phyloP scores from a whole-genome alignment of 768 basidiomycete species.

The Macrolepiota fuliginosa region DNA sequence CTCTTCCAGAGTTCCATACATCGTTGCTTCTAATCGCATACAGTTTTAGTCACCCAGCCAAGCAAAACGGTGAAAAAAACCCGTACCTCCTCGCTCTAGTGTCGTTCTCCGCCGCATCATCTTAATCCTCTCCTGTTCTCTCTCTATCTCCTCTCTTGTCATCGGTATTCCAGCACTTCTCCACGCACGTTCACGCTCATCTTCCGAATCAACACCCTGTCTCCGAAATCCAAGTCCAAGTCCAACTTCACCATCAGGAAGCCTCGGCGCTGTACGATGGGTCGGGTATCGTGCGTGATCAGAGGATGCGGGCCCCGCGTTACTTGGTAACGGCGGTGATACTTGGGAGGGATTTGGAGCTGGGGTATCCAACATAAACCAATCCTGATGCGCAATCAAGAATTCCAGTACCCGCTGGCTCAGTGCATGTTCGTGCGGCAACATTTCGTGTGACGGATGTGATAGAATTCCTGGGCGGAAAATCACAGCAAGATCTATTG shows the following conservation, averaged over 20 bases:
- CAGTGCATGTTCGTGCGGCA: constrained; percentile 80
- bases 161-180: neutral
- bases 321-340: neutral
- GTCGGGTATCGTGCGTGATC: constrained; percentile 12
- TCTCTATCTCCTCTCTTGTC: constrained; percentile 20
- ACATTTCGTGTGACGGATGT: constrained; percentile 84
- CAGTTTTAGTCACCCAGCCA: neutral
- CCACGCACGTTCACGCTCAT: neutral
- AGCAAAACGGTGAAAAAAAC: neutral
- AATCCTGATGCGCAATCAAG: constrained; percentile 93
- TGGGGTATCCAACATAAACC: constrained; percentile 88
- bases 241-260: neutral
- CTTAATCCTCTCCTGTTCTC: constrained; percentile 34
- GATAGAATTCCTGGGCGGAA: constrained; percentile 95
- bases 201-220: neutral
- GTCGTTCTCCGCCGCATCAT: constrained; percentile 59
- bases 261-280: constrained; percentile 11
- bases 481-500: constrained; percentile 88
- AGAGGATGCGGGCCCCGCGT: neutral
- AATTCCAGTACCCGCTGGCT: constrained; percentile 93
- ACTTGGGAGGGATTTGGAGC: constrained; percentile 39
- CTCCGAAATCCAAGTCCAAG: neutral
- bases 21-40: neutral
- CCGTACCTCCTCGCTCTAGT: constrained; percentile 40
- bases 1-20: constrained; percentile 17